These are phyloP conservation scores for Zygosaccharomyces kombuchaensis DNA, from an alignment of 805 yeast genomes.

Conservation along the genomic window DNA sequence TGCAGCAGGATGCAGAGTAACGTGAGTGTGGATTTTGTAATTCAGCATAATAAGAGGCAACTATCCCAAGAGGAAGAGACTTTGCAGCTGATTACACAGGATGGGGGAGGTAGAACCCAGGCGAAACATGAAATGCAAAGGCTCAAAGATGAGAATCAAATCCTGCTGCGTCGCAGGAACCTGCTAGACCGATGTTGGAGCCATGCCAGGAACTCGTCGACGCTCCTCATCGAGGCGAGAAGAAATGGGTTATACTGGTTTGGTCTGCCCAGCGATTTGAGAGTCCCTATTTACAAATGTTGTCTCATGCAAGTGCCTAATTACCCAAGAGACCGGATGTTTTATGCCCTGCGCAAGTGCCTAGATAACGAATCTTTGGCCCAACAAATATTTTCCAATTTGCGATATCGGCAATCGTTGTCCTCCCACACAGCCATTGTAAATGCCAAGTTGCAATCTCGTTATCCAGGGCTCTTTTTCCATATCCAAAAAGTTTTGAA, in stretches of 20 bases:
- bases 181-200: constrained; percentile 12
- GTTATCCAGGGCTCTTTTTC: constrained; percentile 14
- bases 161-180: constrained; percentile 11
- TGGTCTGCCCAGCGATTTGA: constrained; percentile 18
- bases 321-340: neutral
- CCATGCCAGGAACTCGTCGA: constrained; percentile 7
- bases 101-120: constrained; percentile 1
- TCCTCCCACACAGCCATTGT: constrained; percentile 4
- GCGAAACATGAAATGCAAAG: constrained; percentile 12
- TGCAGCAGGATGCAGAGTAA: constrained; percentile 14
- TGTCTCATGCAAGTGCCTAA: constrained; percentile 8
- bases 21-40: constrained; percentile 19
- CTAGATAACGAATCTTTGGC: constrained; percentile 7
- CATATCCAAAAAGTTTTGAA: constrained; percentile 13
- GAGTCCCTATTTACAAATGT: constrained; percentile 11
- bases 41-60: constrained; percentile 18
- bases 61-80: constrained; percentile 14
- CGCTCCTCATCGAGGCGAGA: constrained; percentile 13
- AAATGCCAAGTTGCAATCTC: constrained; percentile 8
- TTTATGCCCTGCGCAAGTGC: constrained; percentile 7
- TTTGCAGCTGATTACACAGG: constrained; percentile 7
- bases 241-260: constrained; percentile 16
- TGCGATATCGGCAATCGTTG: constrained; percentile 1
- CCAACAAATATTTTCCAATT: constrained; percentile 8
- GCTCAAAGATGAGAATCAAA: constrained; percentile 14